Base-by-base conservation (phyloP, 345 rosid genomes). In the Boechera retrofracta region DNA sequence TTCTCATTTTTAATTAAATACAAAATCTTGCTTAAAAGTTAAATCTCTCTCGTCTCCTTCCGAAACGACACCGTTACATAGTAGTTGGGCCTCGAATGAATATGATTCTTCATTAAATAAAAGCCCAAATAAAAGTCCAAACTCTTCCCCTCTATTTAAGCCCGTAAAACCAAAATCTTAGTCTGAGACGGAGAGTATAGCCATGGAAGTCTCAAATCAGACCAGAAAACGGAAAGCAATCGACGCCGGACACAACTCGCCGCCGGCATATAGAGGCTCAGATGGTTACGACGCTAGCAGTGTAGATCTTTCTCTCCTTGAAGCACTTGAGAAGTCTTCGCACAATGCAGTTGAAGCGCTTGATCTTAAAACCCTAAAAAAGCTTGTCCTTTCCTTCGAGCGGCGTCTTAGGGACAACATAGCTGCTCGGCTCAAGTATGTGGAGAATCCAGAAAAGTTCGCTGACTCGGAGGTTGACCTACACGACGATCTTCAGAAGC, bases 341-440 rank as follows among this genome's bases (percentile, higher is more conserved):
- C 93, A 90, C 3, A 67, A 67, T 60, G 42, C 83, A 62, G 88
- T 91, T 7, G 97, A 92, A 36, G 83, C 78, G 18, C 89, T 94
- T 35, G 98, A 94, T 87, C 81, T 85, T 49, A 90, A 91, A 62
- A 79, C 93, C 67, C 84, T 94, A 10, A 92, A 92, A 73, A 94
- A 89, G 83, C 90, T 89, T 3, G 95, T 92, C 21, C 91, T 94
- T 59, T 88, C 98, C 69, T 94, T 94, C 86, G 98, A 94, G 85
- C 95, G 98, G 7, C 97, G 98, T 44, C 91, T 89, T 73, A 89
- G 93, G 68, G 98, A 94, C 69, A 94, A 94, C 86, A 94, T 92
- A 62, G 98, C 94, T 39, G 97, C 98, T 26, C 91, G 98, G 11
- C 97, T 92, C 82, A 94, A 94, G 85, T 92, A 90, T 74, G 89